Evolutionary conservation across 139 green algal genomes (phyloP).

Genomic region (Closterium sp.): DNA sequence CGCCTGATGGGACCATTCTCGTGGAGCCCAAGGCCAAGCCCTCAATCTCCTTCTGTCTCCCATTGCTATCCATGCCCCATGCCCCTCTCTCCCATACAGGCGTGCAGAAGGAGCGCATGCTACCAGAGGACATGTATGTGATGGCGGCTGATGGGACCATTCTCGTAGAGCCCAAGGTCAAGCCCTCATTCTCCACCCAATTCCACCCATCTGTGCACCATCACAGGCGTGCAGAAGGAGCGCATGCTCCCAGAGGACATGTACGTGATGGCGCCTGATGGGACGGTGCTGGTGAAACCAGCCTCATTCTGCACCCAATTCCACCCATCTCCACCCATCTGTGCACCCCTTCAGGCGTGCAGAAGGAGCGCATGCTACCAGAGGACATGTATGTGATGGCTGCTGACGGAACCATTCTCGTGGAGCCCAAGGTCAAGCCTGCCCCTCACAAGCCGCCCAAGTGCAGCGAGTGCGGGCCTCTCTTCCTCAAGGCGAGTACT

Average conservation of each 20-base stretch:
- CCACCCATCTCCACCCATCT: background rate
- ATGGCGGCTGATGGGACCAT: slow-evolving; percentile 73
- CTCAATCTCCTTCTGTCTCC: background rate
- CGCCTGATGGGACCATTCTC: slow-evolving; percentile 53
- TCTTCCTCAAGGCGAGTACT: slow-evolving; percentile 29
- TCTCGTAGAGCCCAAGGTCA: slow-evolving; percentile 46
- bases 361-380: slow-evolving; percentile 92
- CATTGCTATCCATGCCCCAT: no score
- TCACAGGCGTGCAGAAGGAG: no score
- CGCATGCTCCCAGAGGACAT: no score
- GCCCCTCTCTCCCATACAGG: slow-evolving; percentile 29
- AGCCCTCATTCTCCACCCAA: no score
- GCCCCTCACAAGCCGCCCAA: slow-evolving; percentile 72
- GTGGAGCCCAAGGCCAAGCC: slow-evolving; percentile 48
- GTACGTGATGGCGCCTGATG: background rate
- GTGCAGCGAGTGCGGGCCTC: slow-evolving; percentile 79
- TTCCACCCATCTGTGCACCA: no score
- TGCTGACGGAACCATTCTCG: slow-evolving; percentile 61
- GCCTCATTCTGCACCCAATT: background rate
- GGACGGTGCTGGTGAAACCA: slow-evolving; percentile 60
- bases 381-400: slow-evolving; percentile 94
- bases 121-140: slow-evolving; percentile 89
- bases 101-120: slow-evolving; percentile 96
- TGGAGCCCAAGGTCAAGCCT: slow-evolving; percentile 50
- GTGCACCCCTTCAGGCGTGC: slow-evolving; percentile 64